Evolutionary conservation across 2,329 filamentous ascomycete genomes (phyloP), one percentile per base, ranked within the genome.

Genomic region (Nannizziopsis arthrosporioides): DNA sequence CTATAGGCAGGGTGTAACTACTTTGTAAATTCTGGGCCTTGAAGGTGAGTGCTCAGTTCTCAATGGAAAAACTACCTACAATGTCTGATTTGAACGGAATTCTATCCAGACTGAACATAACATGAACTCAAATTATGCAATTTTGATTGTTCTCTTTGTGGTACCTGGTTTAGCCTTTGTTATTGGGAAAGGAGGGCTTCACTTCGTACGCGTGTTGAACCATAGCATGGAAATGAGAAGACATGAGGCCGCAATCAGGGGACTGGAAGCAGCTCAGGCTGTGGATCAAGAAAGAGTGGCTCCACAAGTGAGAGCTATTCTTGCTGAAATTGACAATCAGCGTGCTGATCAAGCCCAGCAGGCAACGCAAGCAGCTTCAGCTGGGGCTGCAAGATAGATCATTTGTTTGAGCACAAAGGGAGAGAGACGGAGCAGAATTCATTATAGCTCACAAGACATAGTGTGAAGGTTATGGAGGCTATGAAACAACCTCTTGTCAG

Each of bases 71-170:
- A 3, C 3, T 27, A 3, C 7, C 22, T 27, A 27, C 22, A 27
- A 27, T 27, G 22, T 7, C 22, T 27, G 7, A 27, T 27, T 27
- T 27, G 22, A 27, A 27, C 3, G 4, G 7, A 27, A 27, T 27
- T 27, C 22, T 27, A 4, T 27, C 4, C 22, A 27, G 22, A 27
- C 22, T 35, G 31, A n/a, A 36, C 31, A 47, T 30, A 3, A 36
- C 15, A 61, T 61, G 59, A 53, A 55, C 22, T 39, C 49, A 11
- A 57, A 52, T 17, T 44, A 58, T 34, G 47, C 45, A 3, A 56
- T 62, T 35, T 45, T 59, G 30, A 32, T 62, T 19, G 54, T 59
- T 47, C 54, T 62, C 34, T 6, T 58, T 15, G 44, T 57, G 10
- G 47, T 61, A 27, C 56, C 57, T 2, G 11, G 56, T 19, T 52